Evolutionary conservation across 306 rosid genomes (phyloP), one percentile per base, ranked within the genome.

Genomic region (Lotus japonicus): DNA sequence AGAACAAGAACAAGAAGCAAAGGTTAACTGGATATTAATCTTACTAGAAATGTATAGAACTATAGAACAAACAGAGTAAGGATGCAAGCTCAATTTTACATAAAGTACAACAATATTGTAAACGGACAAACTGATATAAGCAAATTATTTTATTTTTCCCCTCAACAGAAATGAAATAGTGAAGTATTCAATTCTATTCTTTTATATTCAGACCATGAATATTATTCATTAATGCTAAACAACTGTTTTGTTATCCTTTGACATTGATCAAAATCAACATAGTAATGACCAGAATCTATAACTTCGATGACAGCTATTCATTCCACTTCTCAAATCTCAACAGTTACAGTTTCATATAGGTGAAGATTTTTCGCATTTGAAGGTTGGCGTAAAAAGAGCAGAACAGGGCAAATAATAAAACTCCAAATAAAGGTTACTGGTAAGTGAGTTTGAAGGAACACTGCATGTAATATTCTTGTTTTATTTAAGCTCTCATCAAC

Each of bases 1-100:
- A 59, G 69, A 57, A 80, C 14, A 60, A 75, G 7, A 35, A 69
- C 57, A 52, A 10, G 48, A 73, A 61, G 66, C 66, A 45, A 62
- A 61, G 53, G 70, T 79, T 58, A 80, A 68, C 50, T 41, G 17
- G 2, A 9, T n/a, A 59, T 41, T 9, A 44, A 51, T 65, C 31
- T 38, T 62, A 52, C 42, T 23, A 50, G 2, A 55, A 36, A 45
- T 23, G 53, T 26, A 38, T 53, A 18, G 11, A 63, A 50, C 46
- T 35, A 16, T 67, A 3, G 0, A 48, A 71, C 23, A 56, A 60
- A 57, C 39, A 21, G 59, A 21, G 59, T 5, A 53, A 53, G 26
- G 33, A 45, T 45, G 28, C 43, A 12, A 68, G 48, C 7, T 18
- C 53, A 56, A 50, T 14, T 58, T 21, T 33, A 38, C 39, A 28